Percentiles rank a stretch among this genome's conserved stretches.
These are phyloP conservation scores for Murraya paniculata DNA, from an alignment of 345 rosid species.

Conservation along the genomic window DNA sequence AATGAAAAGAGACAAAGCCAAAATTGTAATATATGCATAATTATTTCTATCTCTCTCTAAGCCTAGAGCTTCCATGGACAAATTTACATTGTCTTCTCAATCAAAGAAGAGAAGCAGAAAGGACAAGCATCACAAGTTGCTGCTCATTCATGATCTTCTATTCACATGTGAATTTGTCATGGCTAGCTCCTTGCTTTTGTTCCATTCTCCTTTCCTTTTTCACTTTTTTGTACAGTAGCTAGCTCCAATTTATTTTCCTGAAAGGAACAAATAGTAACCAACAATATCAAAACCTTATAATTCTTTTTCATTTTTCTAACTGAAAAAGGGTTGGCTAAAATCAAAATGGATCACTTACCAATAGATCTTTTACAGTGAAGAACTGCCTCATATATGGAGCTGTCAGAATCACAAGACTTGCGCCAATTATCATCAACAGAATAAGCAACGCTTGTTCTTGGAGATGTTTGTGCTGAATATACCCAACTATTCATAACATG, in stretches of 20 bases:
- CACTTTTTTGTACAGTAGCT: neutral
- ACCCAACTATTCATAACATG: slow-evolving; percentile 39
- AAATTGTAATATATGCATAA: slow-evolving; percentile 11
- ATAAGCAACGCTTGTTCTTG: slow-evolving; percentile 62
- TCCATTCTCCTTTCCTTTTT: neutral
- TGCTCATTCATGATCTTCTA: slow-evolving; percentile 23
- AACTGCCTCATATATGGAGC: slow-evolving; percentile 91
- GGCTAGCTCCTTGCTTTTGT: slow-evolving; percentile 15
- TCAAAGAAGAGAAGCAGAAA: slow-evolving; percentile 16
- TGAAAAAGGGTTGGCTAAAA: neutral
- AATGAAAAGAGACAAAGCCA: slow-evolving; percentile 24
- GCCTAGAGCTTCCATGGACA: slow-evolving; percentile 19
- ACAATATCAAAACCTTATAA: slow-evolving; percentile 20
- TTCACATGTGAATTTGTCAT: slow-evolving; percentile 29
- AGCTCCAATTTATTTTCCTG: slow-evolving; percentile 39
- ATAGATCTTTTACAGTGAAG: slow-evolving; percentile 94
- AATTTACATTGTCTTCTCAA: slow-evolving; percentile 33
- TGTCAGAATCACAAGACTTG: slow-evolving; percentile 78
- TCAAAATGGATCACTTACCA: slow-evolving; percentile 32
- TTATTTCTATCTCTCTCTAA: slow-evolving; percentile 6
- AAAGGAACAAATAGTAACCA: slow-evolving; percentile 13
- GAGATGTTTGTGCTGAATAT: slow-evolving; percentile 62
- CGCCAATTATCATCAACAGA: slow-evolving; percentile 60
- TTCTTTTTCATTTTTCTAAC: neutral
- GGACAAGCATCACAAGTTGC: slow-evolving; percentile 37